Conservation (phyloP, 345 rosid genomes). For the Pugionium dolabratum region DNA sequence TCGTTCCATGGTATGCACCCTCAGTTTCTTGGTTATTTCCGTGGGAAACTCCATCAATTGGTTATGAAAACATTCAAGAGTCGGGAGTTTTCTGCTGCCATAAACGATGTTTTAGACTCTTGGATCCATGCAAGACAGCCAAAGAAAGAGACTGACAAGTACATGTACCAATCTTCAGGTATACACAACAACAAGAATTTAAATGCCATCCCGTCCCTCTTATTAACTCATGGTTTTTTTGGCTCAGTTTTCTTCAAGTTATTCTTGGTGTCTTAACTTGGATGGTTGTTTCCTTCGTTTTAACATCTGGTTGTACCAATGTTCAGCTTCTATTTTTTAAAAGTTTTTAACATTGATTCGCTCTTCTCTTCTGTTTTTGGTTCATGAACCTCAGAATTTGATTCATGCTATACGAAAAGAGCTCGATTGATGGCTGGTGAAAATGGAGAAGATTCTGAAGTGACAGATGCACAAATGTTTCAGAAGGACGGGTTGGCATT, state of each 20-base stretch:
- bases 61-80: constrained; percentile 95
- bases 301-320: constrained; percentile 15
- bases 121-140: constrained; percentile 96
- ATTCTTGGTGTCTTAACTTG: constrained; percentile 21
- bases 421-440: constrained; percentile 67
- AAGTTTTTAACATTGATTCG: constrained; percentile 26
- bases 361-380: constrained; percentile 33
- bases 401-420: constrained; percentile 70
- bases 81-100: constrained; percentile 93
- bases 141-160: constrained; percentile 81
- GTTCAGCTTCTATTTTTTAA: constrained; percentile 9
- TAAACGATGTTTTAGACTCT: constrained; percentile 95
- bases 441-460: constrained; percentile 61
- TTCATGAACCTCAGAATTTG: constrained; percentile 53
- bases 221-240: constrained; percentile 11
- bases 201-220: not conserved
- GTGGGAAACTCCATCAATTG: constrained; percentile 92
- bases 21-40: constrained; percentile 88
- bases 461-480: constrained; percentile 53
- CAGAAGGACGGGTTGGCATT: constrained; percentile 57
- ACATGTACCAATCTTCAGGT: constrained; percentile 80
- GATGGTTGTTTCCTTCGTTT: constrained; percentile 20
- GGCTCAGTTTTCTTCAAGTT: constrained; percentile 5
- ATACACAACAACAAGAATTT: constrained; percentile 29
- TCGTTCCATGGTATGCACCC: constrained; percentile 75